Evolutionary conservation across 331 rosid genomes (phyloP), one percentile per base, ranked within the genome.

Genomic region (Acacia pycnantha): DNA sequence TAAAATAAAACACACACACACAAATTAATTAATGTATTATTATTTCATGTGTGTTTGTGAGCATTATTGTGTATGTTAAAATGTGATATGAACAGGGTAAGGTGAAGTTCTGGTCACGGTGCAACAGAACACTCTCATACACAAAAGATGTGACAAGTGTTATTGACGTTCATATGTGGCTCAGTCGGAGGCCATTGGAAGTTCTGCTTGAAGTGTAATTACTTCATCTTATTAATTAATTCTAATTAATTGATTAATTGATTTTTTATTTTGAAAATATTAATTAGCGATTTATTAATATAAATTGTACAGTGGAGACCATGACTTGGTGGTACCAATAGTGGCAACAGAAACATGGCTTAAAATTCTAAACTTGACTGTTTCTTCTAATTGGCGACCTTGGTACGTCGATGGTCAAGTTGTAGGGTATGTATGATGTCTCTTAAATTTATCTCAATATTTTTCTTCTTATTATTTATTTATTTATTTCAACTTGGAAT

Each of bases 381-480:
- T 79, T 24, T 29, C 14, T 37, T 15, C 22, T n/a, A 37, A 79
- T 3, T 79, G 82, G 82, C 76, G 82, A 79, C 82, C 76, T 21
- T 79, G 82, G 82, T 40, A 67, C 12, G 82, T 79, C 19, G 76
- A 79, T 46, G 33, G 18, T 21, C 53, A 65, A 29, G 70, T 65
- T 16, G 70, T 24, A 14, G 43, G 70, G 70, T 65, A 65, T 16
- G 43, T 5, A 11, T 61, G 21, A 0, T 2, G 37, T 61, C 68
- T 1, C 68, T 11, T 4, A 24, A 59, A 59, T 59, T 24, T 24
- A 24, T 59, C 12, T 59, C 18, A 54, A 10, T 59, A 51, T 51
- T 58, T 5, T 58, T 4, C 1, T 62, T 27, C 8, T 13, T 62
- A 4, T 31, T 31, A 31, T 1, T 13, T 61, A 46, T 1, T 19